A percentile compares a stretch with the other conserved stretches of the same genome.
These are phyloP conservation scores for Sanghuangporus baumii DNA, from an alignment of 1,284 basidiomycete genomes.

Conservation along the genomic window DNA sequence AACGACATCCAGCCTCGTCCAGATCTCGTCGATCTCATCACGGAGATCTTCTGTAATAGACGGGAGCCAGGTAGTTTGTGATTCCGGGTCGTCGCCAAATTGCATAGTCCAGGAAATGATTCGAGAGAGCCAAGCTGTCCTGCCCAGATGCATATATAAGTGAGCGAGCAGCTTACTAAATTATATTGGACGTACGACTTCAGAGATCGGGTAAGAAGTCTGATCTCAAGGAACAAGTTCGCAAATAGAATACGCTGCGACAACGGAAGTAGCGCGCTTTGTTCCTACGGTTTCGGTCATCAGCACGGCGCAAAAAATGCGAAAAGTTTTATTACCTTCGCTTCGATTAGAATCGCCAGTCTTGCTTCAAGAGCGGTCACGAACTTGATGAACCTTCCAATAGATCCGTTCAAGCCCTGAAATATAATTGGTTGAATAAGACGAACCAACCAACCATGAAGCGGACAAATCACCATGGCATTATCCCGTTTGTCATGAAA, in stretches of 20 bases:
- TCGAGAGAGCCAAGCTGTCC: conserved; percentile 51
- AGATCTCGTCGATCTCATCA: conserved; percentile 37
- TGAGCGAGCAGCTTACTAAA: background rate
- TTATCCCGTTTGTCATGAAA: conserved; percentile 33
- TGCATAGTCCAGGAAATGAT: conserved; percentile 48
- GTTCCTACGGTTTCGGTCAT: conserved; percentile 39
- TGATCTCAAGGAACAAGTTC: conserved; percentile 54
- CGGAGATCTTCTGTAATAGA: conserved; percentile 31
- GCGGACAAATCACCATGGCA: conserved; percentile 12
- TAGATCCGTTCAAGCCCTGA: conserved; percentile 29
- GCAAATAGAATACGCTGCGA: conserved; percentile 54
- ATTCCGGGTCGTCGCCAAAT: conserved; percentile 23
- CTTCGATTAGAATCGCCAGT: conserved; percentile 52
- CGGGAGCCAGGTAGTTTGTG: conserved; percentile 21
- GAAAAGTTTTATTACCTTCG: conserved; percentile 42
- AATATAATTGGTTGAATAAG: background rate
- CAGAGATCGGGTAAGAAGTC: conserved; percentile 52
- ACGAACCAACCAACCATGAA: background rate
- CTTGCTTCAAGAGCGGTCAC: conserved; percentile 51
- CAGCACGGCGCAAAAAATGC: background rate
- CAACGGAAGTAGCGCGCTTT: conserved; percentile 38
- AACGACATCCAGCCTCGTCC: conserved; percentile 42
- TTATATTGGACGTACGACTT: conserved; percentile 44
- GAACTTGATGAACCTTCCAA: conserved; percentile 44
- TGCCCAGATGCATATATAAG: conserved; percentile 24